phyloP scores from a whole-genome alignment of 176 grass and related monocot genomes.

The Juncus inflexus region DNA sequence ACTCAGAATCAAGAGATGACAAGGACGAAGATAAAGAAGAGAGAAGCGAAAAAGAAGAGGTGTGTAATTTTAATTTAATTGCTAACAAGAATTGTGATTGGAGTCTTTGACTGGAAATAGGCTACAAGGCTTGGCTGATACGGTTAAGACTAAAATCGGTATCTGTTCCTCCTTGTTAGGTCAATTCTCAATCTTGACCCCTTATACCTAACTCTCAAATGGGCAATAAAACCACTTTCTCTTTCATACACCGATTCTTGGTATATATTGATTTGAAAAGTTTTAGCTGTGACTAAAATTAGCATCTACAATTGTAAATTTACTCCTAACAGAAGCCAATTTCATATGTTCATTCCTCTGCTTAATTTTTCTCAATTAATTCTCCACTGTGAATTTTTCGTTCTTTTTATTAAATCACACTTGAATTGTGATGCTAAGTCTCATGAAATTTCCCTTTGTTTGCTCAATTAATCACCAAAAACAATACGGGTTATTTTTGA shows the following conservation, averaged over 20 bases:
- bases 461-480: constrained; percentile 11
- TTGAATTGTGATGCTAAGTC: background rate
- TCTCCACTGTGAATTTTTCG: background rate
- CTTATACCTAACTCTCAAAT: background rate
- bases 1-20: constrained; percentile 32
- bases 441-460: background rate
- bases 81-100: background rate
- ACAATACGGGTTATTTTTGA: background rate
- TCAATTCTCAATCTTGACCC: background rate
- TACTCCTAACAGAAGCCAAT: background rate
- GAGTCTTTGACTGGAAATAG: background rate
- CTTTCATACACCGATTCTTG: background rate
- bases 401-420: background rate
- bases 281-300: no score
- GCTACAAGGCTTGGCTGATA: background rate
- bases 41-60: constrained; percentile 37
- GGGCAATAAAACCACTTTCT: background rate
- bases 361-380: constrained; percentile 1
- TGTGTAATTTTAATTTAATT: background rate
- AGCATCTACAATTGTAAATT: background rate
- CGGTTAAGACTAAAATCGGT: background rate
- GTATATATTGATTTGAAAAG: no score
- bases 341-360: background rate
- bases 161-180: background rate
- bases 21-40: constrained; percentile 27